Base-by-base conservation (phyloP, 2,329 filamentous ascomycete species). In the Colletotrichum sp. region DNA sequence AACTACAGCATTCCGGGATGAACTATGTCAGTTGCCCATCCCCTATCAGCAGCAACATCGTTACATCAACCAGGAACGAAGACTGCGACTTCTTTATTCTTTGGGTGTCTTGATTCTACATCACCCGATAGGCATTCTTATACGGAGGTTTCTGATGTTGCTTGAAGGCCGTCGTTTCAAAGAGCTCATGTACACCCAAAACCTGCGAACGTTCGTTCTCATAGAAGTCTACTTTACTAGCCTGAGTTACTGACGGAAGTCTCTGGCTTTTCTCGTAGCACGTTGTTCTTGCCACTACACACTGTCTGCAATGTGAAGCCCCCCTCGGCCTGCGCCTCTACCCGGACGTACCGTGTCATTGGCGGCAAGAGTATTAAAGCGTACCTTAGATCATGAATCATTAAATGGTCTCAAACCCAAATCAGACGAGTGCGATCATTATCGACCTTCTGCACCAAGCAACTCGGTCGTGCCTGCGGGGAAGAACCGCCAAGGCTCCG, bases 141-240 rank as follows among this genome's bases (percentile, higher is more conserved):
- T 28, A 8, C 2, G 8, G 28, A 8, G 28, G 8, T 28, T 28
- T 28, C 28, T 28, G 28, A 28, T 7, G 8, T 28, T 8, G 28
- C 28, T 28, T 28, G 28, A 28, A 28, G 28, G 28, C 28, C 30
- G 18, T 10, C 18, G 18, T 10, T n/a, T 0, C 16, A 2, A n/a
- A n/a, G 39, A 44, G 8, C 1, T n/a, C 5, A 12, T n/a, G 18
- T 12, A n/a, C 8, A 18, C 8, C 36, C 39, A 44, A n/a, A 44
- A 0, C 1, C 39, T 44, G 5, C 5, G 0, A 44, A 0, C 6
- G 0, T 0, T 4, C 9, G 18, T n/a, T 2, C 18, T 0, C 18
- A 44, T 12, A 44, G 9, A 6, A 44, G 0, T 44, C 9, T 12
- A n/a, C 18, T 3, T 44, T 44, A 5, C 18, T 44, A 0, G 5